A percentile compares a stretch with the other conserved stretches of the same genome.
Conservation (phyloP, 345 rosid species). For the Gossypium rotundifolium region DNA sequence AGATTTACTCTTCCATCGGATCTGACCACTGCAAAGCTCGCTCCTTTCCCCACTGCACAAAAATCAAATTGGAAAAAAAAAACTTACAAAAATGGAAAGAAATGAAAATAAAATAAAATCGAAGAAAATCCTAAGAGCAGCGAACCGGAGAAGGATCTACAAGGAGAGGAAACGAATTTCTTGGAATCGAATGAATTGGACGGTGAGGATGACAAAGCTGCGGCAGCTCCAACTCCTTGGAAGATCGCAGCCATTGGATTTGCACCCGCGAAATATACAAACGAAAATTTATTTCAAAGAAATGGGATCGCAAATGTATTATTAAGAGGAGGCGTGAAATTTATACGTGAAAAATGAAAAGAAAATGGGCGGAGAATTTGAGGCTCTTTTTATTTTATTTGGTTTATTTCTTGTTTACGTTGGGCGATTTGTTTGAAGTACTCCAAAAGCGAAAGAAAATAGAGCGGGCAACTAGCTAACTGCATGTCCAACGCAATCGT, state of each 20-base stretch:
- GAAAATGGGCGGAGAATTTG: slow-evolving; percentile 48
- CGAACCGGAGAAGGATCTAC: slow-evolving; percentile 50
- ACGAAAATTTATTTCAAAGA: slow-evolving; percentile 4
- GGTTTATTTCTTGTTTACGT: not conserved
- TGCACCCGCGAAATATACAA: slow-evolving; percentile 4
- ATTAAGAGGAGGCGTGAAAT: not conserved
- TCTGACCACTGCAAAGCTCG: slow-evolving; percentile 42
- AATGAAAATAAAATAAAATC: not conserved
- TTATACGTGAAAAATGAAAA: slow-evolving; percentile 12
- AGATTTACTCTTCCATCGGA: slow-evolving; percentile 50
- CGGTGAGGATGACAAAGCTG: slow-evolving; percentile 36
- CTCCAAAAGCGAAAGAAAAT: not conserved
- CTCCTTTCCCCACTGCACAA: slow-evolving; percentile 43
- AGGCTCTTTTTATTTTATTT: slow-evolving; percentile 10
- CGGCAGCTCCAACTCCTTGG: slow-evolving; percentile 60
- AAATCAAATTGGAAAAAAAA: not conserved
- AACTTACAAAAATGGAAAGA: not conserved
- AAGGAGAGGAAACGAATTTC: slow-evolving; percentile 32
- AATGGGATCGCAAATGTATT: not conserved
- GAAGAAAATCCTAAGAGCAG: not conserved
- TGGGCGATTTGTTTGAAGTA: slow-evolving; percentile 30
- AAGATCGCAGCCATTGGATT: slow-evolving; percentile 50
- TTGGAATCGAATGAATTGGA: slow-evolving; percentile 46
- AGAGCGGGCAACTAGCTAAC: not conserved
- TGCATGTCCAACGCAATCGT: not conserved